Percentiles rank a stretch among this genome's conserved stretches.
Conservation (phyloP, 345 rosid genomes). For the Acer saccharum region DNA sequence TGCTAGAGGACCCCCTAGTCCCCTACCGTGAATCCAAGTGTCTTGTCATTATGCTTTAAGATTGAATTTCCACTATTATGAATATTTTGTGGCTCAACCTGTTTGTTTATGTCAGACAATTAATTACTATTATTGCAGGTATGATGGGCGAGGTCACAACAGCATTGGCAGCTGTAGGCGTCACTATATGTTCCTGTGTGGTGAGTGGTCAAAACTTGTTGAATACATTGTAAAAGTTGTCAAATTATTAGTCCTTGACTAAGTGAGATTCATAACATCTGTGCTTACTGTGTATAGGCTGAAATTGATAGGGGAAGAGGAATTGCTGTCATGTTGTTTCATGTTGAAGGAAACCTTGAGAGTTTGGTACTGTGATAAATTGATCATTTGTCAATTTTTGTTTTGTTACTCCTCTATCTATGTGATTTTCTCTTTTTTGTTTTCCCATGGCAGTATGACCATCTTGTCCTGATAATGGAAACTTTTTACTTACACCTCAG, state of each 20-base stretch:
- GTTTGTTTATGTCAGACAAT: not conserved
- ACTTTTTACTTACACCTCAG: constrained; percentile 35
- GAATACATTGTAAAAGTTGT: not conserved
- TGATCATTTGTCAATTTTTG: constrained; percentile 9
- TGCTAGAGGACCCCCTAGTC: not conserved
- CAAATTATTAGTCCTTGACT: constrained; percentile 3
- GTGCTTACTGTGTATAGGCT: constrained; percentile 46
- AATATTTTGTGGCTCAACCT: not conserved
- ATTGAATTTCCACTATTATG: not conserved
- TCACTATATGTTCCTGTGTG: constrained; percentile 83
- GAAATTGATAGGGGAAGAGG: constrained; percentile 92
- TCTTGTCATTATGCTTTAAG: not conserved
- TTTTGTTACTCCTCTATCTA: not conserved
- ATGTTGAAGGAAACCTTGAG: constrained; percentile 74
- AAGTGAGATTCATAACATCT: constrained; percentile 6
- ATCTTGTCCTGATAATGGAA: constrained; percentile 2
- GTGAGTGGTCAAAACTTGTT: constrained; percentile 44
- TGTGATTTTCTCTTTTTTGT: not conserved
- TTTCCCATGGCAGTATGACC: not conserved
- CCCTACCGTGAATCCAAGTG: not conserved
- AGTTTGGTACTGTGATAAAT: constrained; percentile 53
- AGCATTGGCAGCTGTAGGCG: constrained; percentile 66
- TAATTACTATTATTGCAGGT: constrained; percentile 45
- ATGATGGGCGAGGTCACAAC: constrained; percentile 89
- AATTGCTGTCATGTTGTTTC: constrained; percentile 90